These are phyloP conservation scores for Trametes elegans DNA, from an alignment of 768 basidiomycete species.

Conservation along the genomic window DNA sequence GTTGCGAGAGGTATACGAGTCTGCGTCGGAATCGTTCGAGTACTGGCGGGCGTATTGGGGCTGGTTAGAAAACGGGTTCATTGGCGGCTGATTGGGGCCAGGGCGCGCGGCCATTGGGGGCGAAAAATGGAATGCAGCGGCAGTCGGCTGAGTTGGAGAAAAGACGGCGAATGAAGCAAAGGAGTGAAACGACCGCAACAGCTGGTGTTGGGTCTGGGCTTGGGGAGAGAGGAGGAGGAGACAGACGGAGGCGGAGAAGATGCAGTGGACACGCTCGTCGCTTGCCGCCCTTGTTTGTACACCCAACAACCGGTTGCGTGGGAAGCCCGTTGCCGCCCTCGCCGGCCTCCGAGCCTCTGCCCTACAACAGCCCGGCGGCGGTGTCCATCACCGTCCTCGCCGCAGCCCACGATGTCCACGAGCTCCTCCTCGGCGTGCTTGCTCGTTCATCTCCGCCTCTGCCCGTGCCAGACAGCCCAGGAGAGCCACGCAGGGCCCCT, in stretches of 20 bases:
- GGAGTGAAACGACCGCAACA: constrained; percentile 32
- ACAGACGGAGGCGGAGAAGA: constrained; percentile 7
- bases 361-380: background rate
- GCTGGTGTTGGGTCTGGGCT: constrained; percentile 29
- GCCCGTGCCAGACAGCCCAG: too few relatives aligned
- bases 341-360: background rate
- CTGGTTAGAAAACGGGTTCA: constrained; percentile 32
- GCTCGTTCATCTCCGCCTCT: too few relatives aligned
- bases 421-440: too few relatives aligned
- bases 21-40: constrained; percentile 28
- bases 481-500: too few relatives aligned
- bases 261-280: background rate
- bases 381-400: too few relatives aligned
- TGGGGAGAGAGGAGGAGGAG: background rate
- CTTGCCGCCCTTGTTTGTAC: constrained; percentile 13
- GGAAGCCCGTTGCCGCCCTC: constrained; percentile 18
- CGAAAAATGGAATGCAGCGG: constrained; percentile 13
- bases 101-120: constrained; percentile 34
- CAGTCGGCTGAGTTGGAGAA: constrained; percentile 6
- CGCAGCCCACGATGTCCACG: too few relatives aligned
- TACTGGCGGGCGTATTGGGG: constrained; percentile 32
- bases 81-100: constrained; percentile 30
- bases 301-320: constrained; percentile 20
- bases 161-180: constrained; percentile 14
- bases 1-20: constrained; percentile 28